Conservation (phyloP, 192 early-diverging fungal species). For the Backusella tuberculispora region DNA sequence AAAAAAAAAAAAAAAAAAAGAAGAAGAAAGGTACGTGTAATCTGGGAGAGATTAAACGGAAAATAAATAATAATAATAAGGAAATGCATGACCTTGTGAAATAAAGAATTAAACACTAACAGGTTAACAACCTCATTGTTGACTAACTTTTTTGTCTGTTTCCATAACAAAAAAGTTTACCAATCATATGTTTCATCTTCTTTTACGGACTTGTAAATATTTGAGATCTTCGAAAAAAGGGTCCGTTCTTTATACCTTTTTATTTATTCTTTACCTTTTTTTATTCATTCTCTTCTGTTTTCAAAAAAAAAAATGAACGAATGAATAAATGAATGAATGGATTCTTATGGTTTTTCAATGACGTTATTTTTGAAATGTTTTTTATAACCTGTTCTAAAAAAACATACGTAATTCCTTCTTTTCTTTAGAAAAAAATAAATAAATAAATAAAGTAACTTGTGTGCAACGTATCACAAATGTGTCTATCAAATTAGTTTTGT, state of each 20-base stretch:
- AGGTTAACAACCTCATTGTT: neutral
- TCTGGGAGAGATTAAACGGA: neutral
- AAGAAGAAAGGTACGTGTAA: too few relatives aligned
- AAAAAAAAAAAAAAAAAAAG: too few relatives aligned
- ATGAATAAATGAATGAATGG: neutral
- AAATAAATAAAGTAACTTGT: neutral
- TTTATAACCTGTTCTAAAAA: neutral
- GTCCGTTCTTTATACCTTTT: neutral
- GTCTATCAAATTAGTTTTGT: constrained; percentile 25
- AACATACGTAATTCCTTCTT: neutral
- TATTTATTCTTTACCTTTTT: neutral
- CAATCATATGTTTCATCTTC: neutral
- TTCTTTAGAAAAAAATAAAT: neutral
- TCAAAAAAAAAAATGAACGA: too few relatives aligned
- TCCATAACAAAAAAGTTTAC: neutral
- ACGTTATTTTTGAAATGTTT: too few relatives aligned
- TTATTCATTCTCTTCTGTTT: neutral
- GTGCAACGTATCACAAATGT: constrained; percentile 5
- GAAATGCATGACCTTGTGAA: neutral
- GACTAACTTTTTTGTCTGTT: neutral
- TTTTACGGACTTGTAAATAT: constrained; percentile 2
- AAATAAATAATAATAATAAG: neutral
- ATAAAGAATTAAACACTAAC: neutral
- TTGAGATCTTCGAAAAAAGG: neutral
- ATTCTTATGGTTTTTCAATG: too few relatives aligned